Percentiles rank a stretch among this genome's conserved stretches.
Conservation (phyloP, 306 rosid species). For the Cucumis cinereus region DNA sequence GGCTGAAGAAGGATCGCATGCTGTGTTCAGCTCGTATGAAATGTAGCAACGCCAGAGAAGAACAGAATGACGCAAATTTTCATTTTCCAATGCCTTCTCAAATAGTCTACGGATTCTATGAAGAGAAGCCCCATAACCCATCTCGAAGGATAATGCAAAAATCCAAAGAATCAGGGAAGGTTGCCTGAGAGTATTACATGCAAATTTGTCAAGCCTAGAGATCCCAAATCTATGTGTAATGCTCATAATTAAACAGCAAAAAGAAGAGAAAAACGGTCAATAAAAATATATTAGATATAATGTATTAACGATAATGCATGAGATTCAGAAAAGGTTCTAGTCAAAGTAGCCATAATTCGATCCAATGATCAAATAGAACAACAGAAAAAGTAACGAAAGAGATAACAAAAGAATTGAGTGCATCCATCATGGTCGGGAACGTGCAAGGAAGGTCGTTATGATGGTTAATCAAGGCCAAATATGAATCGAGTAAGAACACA, state of each 20-base stretch:
- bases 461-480: background rate
- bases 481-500: background rate
- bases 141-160: conserved; percentile 70
- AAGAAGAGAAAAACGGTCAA: background rate
- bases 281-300: background rate
- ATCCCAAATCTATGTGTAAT: background rate
- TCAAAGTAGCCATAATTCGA: background rate
- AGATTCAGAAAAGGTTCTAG: background rate
- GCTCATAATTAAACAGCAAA: background rate
- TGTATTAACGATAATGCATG: background rate
- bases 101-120: conserved; percentile 82
- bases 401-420: background rate
- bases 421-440: background rate
- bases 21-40: conserved; percentile 46
- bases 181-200: conserved; percentile 40
- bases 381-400: background rate
- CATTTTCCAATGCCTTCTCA: conserved; percentile 64
- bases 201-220: background rate
- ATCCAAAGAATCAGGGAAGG: conserved; percentile 73
- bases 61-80: conserved; percentile 47
- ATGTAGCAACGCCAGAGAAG: conserved; percentile 84
- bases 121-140: conserved; percentile 52
- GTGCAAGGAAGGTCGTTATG: background rate
- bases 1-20: conserved; percentile 53
- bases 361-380: background rate